Evolutionary conservation across 2,329 filamentous ascomycete genomes (phyloP).

Genomic region (Claviceps africana): DNA sequence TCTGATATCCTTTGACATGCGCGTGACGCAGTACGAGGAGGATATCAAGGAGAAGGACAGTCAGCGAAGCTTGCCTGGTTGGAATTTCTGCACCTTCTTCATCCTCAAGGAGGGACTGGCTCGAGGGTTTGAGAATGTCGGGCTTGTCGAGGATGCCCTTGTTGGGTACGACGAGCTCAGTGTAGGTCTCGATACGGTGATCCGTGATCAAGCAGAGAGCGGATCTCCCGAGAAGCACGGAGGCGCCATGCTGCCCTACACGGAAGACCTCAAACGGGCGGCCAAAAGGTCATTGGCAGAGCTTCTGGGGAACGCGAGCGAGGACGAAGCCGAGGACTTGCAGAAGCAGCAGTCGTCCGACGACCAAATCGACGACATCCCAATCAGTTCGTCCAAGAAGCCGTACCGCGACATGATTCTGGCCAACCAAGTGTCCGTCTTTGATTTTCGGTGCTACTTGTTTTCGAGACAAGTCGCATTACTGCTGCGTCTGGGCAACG

Average conservation of each 20-base stretch:
- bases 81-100: conserved; percentile 99
- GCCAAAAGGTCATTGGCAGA: conserved; percentile 38
- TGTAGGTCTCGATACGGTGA: conserved; percentile 68
- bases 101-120: conserved; percentile 92
- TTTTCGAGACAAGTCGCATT: conserved; percentile 80
- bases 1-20: conserved; percentile 73
- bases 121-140: conserved; percentile 88
- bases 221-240: conserved; percentile 51
- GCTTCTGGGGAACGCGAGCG: conserved; percentile 16
- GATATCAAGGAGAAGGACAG: conserved; percentile 91
- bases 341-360: conserved; percentile 28
- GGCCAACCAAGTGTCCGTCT: conserved; percentile 86
- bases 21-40: conserved; percentile 90
- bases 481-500: conserved; percentile 70
- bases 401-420: conserved; percentile 85
- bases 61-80: conserved; percentile 75
- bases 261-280: conserved; percentile 54
- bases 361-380: conserved; percentile 40
- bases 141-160: conserved; percentile 85
- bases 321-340: conserved; percentile 33
- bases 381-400: conserved; percentile 53
- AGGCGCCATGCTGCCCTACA: conserved; percentile 57
- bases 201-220: conserved; percentile 55
- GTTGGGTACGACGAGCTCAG: conserved; percentile 91
- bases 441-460: conserved; percentile 89